Percentiles rank a stretch among this genome's conserved stretches.
Conservation (phyloP, 306 rosid species). For the Senna siamea region DNA sequence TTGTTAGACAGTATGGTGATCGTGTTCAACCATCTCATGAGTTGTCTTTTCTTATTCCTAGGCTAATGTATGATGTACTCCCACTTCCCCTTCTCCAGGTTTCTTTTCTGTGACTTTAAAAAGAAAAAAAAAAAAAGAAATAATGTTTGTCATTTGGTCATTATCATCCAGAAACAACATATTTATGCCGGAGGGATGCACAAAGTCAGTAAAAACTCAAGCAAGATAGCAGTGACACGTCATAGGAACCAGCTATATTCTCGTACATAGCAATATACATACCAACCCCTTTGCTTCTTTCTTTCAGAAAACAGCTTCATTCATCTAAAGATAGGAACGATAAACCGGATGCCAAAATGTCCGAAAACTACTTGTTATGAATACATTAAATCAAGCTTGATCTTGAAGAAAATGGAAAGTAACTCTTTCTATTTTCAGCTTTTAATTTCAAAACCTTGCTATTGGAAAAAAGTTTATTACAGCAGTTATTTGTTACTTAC, state of each 20-base stretch:
- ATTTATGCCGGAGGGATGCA: too few relatives aligned
- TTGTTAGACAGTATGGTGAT: too few relatives aligned
- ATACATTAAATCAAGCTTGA: constrained; percentile 5
- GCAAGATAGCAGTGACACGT: neutral
- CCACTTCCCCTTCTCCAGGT: too few relatives aligned
- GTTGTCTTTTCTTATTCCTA: too few relatives aligned
- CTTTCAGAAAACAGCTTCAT: neutral
- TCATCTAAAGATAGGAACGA: neutral
- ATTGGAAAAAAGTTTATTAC: neutral
- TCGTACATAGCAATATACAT: neutral
- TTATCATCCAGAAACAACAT: too few relatives aligned
- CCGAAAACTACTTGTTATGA: neutral
- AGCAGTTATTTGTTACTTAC: constrained; percentile 16
- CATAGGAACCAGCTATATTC: neutral
- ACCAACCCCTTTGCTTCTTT: constrained; percentile 3
- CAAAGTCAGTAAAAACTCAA: neutral
- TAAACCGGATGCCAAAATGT: neutral
- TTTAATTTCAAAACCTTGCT: neutral
- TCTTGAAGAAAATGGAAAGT: neutral
- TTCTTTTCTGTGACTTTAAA: too few relatives aligned
- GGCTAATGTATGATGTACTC: too few relatives aligned
- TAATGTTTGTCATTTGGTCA: too few relatives aligned
- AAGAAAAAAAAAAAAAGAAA: too few relatives aligned
- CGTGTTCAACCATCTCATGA: too few relatives aligned
- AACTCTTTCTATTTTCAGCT: constrained; percentile 3